A percentile compares a stretch with the other conserved stretches of the same genome.
phyloP scores from a whole-genome alignment of 768 basidiomycete genomes.

The Phallus indusiatus region DNA sequence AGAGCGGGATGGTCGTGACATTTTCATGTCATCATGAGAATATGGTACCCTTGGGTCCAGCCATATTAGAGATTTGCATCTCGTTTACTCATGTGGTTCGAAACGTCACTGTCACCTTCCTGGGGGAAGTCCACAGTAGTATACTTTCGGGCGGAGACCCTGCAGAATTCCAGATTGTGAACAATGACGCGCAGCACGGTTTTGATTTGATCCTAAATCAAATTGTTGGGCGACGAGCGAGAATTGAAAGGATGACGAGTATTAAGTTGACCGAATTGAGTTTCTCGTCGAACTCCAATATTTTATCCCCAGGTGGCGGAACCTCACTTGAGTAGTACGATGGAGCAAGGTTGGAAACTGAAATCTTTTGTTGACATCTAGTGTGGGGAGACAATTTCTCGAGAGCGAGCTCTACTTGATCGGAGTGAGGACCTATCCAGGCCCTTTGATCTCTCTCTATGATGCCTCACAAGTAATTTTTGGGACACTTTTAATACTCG shows the following conservation, averaged over 20 bases:
- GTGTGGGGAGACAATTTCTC: background rate
- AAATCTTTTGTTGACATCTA: background rate
- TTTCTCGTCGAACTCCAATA: background rate
- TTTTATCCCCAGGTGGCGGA: constrained; percentile 2
- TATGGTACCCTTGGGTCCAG: constrained; percentile 2
- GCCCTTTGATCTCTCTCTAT: background rate
- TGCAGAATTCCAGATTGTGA: background rate
- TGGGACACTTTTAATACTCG: background rate
- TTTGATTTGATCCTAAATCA: background rate
- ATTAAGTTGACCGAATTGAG: background rate
- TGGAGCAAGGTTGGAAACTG: constrained; percentile 6
- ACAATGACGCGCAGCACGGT: background rate
- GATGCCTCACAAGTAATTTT: background rate
- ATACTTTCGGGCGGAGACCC: background rate
- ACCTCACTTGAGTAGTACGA: constrained; percentile 8
- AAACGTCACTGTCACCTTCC: background rate
- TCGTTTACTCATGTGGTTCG: constrained; percentile 1
- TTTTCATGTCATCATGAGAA: background rate
- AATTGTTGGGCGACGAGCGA: background rate
- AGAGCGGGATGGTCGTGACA: background rate
- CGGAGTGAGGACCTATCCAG: background rate
- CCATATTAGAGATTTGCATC: constrained; percentile 9
- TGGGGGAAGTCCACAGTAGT: background rate
- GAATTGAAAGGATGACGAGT: background rate
- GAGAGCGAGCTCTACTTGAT: background rate